These are phyloP conservation scores for Kwoniella shivajii DNA, from an alignment of 1,284 basidiomycete species.

Conservation along the genomic window DNA sequence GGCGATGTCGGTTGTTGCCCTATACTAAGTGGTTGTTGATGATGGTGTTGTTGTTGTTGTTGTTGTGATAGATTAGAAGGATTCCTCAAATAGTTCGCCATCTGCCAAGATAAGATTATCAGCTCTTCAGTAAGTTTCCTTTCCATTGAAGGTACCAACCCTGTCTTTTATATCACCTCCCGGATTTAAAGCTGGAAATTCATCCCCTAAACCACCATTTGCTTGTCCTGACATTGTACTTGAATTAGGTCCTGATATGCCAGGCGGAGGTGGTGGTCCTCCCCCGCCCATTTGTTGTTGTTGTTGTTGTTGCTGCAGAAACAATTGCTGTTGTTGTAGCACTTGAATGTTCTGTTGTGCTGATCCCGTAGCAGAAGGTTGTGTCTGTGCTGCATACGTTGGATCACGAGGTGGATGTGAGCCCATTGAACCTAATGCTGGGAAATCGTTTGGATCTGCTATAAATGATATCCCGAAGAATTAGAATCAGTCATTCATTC, in stretches of 20 bases:
- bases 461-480: not conserved
- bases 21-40: conserved; percentile 33
- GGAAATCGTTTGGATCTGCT: conserved; percentile 50
- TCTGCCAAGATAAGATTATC: conserved; percentile 21
- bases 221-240: conserved; percentile 13
- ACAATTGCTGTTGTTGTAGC: conserved; percentile 42
- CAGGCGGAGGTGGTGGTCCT: conserved; percentile 48
- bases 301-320: conserved; percentile 41
- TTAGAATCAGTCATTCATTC: not conserved
- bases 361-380: conserved; percentile 30
- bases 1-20: conserved; percentile 15
- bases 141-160: conserved; percentile 10
- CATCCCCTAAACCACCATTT: conserved; percentile 31
- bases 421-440: conserved; percentile 49
- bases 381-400: conserved; percentile 44
- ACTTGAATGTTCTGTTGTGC: conserved; percentile 40
- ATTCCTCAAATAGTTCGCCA: conserved; percentile 33
- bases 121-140: not conserved
- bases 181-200: conserved; percentile 50
- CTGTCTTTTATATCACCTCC: conserved; percentile 37
- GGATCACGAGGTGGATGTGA: conserved; percentile 36
- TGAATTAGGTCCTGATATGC: conserved; percentile 41
- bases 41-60: conserved; percentile 28
- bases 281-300: conserved; percentile 30
- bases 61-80: conserved; percentile 15